These are phyloP conservation scores for Aspergillus phoenicis DNA, from an alignment of 2,329 filamentous ascomycete species.

Conservation along the genomic window DNA sequence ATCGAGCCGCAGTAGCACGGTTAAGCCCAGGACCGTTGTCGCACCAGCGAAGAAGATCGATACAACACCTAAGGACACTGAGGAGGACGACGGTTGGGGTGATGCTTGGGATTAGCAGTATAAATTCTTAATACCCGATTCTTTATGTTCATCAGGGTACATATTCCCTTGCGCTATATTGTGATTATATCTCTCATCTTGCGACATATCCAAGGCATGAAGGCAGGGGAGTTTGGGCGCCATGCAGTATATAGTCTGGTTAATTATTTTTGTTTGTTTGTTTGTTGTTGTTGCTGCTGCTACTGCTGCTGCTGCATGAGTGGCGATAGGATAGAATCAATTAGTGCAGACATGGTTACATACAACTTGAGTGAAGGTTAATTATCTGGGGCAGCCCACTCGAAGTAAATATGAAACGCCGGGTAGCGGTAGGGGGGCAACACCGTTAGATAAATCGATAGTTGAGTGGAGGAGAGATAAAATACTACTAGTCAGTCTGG, in stretches of 20 bases:
- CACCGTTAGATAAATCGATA: background rate
- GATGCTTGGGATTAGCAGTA: conserved; percentile 50
- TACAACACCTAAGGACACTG: conserved; percentile 58
- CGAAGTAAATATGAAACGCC: background rate
- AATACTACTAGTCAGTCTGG: background rate
- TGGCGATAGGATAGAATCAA: conserved; percentile 2
- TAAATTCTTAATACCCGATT: background rate
- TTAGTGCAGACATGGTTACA: background rate
- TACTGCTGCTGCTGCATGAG: background rate
- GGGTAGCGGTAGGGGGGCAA: no score
- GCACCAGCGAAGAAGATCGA: conserved; percentile 67
- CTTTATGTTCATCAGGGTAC: no score
- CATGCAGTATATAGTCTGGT: background rate
- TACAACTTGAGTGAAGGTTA: background rate
- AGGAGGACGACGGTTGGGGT: conserved; percentile 51
- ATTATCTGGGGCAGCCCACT: background rate
- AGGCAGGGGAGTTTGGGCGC: background rate
- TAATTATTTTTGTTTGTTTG: background rate
- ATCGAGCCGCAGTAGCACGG: conserved; percentile 38
- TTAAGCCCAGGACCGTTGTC: conserved; percentile 52
- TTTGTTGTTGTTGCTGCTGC: no score
- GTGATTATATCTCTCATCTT: background rate
- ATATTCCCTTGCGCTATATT: background rate
- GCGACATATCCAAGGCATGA: background rate
- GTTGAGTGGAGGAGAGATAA: background rate